Conservation (phyloP, 768 basidiomycete genomes). For the Phlegmacium glaucopus region DNA sequence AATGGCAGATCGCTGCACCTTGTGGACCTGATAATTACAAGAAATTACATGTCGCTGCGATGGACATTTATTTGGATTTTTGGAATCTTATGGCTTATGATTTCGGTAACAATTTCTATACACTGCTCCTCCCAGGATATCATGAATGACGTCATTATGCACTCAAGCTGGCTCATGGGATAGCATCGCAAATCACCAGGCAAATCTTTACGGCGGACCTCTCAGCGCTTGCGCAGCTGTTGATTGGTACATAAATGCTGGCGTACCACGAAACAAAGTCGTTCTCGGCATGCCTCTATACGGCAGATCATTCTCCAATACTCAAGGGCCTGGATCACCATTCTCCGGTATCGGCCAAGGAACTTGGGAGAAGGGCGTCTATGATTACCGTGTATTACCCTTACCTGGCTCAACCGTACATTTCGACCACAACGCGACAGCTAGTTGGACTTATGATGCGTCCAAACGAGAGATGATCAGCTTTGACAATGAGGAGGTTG, state of each 20-base stretch:
- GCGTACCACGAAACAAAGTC: slow-evolving; percentile 76
- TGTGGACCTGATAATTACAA: slow-evolving; percentile 87
- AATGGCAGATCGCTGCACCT: slow-evolving; percentile 78
- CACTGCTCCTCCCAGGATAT: neutral
- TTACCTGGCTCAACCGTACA: slow-evolving; percentile 64
- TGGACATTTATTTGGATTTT: slow-evolving; percentile 88
- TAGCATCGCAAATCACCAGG: slow-evolving; percentile 72
- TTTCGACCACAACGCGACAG: slow-evolving; percentile 62
- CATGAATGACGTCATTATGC: slow-evolving; percentile 1
- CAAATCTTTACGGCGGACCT: slow-evolving; percentile 71
- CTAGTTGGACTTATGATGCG: slow-evolving; percentile 85
- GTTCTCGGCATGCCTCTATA: slow-evolving; percentile 93
- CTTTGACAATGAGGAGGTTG: slow-evolving; percentile 73
- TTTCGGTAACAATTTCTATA: slow-evolving; percentile 47
- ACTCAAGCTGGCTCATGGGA: slow-evolving; percentile 75
- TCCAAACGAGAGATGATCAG: slow-evolving; percentile 76
- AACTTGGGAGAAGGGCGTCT: slow-evolving; percentile 88
- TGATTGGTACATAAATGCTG: slow-evolving; percentile 64
- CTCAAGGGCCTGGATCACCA: slow-evolving; percentile 73
- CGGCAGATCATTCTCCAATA: slow-evolving; percentile 86
- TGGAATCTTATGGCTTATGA: slow-evolving; percentile 99
- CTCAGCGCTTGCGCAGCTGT: slow-evolving; percentile 65
- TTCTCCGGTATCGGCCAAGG: slow-evolving; percentile 85
- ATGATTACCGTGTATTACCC: slow-evolving; percentile 91
- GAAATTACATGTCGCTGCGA: slow-evolving; percentile 73